phyloP scores from a whole-genome alignment of 2,329 filamentous ascomycete genomes.

The Aspergillus tanneri region DNA sequence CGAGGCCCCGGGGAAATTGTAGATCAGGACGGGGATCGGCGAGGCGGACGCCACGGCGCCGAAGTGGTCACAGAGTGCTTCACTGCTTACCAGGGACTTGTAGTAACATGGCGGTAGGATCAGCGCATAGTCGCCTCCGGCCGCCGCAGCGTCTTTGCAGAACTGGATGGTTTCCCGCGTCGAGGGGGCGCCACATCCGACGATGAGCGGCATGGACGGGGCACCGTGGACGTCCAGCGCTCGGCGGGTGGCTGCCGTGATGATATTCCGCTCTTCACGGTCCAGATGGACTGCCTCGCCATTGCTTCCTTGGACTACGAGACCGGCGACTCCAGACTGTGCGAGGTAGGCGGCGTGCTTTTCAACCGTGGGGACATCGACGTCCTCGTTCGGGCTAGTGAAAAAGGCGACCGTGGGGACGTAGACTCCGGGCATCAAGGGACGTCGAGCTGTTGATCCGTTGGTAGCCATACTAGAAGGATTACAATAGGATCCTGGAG shows the following conservation, averaged over 20 bases:
- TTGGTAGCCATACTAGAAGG: constrained; percentile 28
- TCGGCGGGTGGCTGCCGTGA: constrained; percentile 68
- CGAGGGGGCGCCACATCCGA: constrained; percentile 72
- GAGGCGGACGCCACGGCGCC: constrained; percentile 60
- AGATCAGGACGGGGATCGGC: constrained; percentile 65
- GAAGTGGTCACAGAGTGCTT: constrained; percentile 64
- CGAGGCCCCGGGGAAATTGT: constrained; percentile 70
- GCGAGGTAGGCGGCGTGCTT: constrained; percentile 67
- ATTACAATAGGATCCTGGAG: constrained; percentile 4
- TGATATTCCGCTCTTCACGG: constrained; percentile 65
- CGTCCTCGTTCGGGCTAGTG: constrained; percentile 60
- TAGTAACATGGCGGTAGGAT: constrained; percentile 78
- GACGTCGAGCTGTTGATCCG: constrained; percentile 24
- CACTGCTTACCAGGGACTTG: constrained; percentile 62
- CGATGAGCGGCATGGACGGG: constrained; percentile 67
- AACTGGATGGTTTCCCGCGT: constrained; percentile 69
- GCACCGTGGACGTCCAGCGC: constrained; percentile 68
- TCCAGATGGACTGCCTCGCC: constrained; percentile 79
- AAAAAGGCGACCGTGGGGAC: constrained; percentile 76
- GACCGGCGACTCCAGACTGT: constrained; percentile 66
- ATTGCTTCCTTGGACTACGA: constrained; percentile 78
- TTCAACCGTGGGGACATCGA: constrained; percentile 63
- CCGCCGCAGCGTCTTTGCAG: constrained; percentile 65
- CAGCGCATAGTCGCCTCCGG: constrained; percentile 73
- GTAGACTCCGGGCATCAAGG: constrained; percentile 58